Percentiles rank a stretch among this genome's conserved stretches.
phyloP scores from a whole-genome alignment of 495 filamentous ascomycete species.

The Tuber brumale region DNA sequence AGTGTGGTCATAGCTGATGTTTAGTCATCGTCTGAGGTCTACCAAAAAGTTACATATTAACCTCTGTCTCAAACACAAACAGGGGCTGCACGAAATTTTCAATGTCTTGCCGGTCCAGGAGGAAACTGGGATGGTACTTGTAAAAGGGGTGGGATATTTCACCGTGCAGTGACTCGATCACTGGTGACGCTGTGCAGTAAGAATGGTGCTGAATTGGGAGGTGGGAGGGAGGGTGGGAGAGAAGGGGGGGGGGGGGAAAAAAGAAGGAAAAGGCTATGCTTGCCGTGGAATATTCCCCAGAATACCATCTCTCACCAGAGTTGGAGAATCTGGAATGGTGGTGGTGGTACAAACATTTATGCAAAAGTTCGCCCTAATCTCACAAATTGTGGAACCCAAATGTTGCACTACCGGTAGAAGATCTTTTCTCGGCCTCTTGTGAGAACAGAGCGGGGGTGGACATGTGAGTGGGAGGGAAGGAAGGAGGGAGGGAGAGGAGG shows the following conservation, averaged over 20 bases:
- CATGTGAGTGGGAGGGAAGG: not conserved
- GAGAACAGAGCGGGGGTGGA: not conserved
- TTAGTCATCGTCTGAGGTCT: not conserved
- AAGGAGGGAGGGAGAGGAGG: not conserved
- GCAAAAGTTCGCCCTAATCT: not conserved
- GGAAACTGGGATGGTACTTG: not conserved
- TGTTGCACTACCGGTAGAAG: not conserved
- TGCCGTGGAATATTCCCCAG: not conserved
- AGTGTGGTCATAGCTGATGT: not conserved
- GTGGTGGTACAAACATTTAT: slow-evolving; percentile 2
- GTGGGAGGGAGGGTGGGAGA: not conserved
- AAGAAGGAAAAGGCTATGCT: not conserved
- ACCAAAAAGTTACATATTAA: not conserved
- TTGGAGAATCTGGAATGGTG: not conserved
- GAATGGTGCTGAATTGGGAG: not conserved
- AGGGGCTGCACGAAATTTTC: not conserved
- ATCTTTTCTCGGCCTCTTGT: not conserved
- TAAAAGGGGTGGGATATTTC: not conserved
- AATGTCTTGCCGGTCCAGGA: not conserved
- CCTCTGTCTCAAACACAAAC: not conserved
- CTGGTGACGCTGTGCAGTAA: not conserved
- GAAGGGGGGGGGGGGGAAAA: not conserved
- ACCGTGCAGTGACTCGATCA: not conserved
- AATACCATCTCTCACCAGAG: not conserved
- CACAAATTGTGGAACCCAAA: slow-evolving; percentile 1